A percentile compares a stretch with the other conserved stretches of the same genome.
Evolutionary conservation across 495 filamentous ascomycete genomes (phyloP).

Genomic region (Glonium stellatum): DNA sequence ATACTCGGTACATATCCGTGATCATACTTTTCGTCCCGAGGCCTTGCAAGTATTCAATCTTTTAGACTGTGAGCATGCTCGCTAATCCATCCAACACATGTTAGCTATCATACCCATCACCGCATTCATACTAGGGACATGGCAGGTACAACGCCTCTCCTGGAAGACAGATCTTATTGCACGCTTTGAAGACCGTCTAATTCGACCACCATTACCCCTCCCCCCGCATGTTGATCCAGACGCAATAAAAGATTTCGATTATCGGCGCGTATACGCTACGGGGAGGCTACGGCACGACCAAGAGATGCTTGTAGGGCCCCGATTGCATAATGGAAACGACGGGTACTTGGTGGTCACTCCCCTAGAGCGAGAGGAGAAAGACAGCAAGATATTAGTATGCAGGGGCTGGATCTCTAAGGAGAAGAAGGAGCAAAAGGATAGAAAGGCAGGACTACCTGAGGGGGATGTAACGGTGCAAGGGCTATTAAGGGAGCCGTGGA

Average conservation of each 20-base stretch:
- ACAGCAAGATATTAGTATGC: slow-evolving; percentile 58
- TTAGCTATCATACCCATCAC: slow-evolving; percentile 83
- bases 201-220: slow-evolving; percentile 78
- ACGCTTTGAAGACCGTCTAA: slow-evolving; percentile 79
- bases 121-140: slow-evolving; percentile 81
- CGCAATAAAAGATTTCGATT: slow-evolving; percentile 84
- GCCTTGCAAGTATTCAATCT: neutral
- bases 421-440: slow-evolving; percentile 54
- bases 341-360: slow-evolving; percentile 89
- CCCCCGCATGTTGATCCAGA: slow-evolving; percentile 72
- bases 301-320: slow-evolving; percentile 92
- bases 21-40: slow-evolving; percentile 7
- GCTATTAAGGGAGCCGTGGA: slow-evolving; percentile 79
- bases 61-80: neutral
- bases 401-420: slow-evolving; percentile 83
- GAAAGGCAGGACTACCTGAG: slow-evolving; percentile 49
- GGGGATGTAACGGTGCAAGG: slow-evolving; percentile 74
- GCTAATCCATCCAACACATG: neutral
- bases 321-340: slow-evolving; percentile 79
- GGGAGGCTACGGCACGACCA: slow-evolving; percentile 75
- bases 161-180: slow-evolving; percentile 93
- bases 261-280: slow-evolving; percentile 71
- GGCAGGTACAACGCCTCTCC: slow-evolving; percentile 88
- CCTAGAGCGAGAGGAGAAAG: slow-evolving; percentile 61
- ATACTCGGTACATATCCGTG: slow-evolving; percentile 54